Evolutionary conservation across 2,329 filamentous ascomycete genomes (phyloP), one percentile per base, ranked within the genome.

Genomic region (Taxawa tesnikishii): DNA sequence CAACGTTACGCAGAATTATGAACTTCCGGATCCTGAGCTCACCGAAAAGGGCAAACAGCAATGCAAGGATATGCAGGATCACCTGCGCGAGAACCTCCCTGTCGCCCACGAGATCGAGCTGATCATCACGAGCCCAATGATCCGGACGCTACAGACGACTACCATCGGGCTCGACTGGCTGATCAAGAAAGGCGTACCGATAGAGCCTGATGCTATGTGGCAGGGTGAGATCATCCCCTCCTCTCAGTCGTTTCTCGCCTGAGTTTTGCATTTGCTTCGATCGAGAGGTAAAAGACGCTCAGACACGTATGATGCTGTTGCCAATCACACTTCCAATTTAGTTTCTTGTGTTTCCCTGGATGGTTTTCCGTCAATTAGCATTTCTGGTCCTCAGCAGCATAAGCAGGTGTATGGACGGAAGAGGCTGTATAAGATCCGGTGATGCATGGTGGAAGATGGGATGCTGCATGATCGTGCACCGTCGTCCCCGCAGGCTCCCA

Each of bases 61-160:
- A 46, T 60, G 56, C 41, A 41, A 45, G 28, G 49, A 58, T 32
- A 43, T 64, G 15, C 49, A 58, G 33, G 46, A 51, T 18, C 53
- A 53, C 25, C 42, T 64, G 12, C 51, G 52, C 38, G 37, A 48
- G 5, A 47, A 46, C 29, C 42, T 53, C 26, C 43, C 48, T 10
- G 50, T 63, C 21, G 56, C 53, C 11, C 47, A 56, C 13, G 57
- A 67, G 31, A 57, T 69, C 7, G 65, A 67, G 12, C 53, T 67
- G 16, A 70, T 81, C 32, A 47, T 82, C 18, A 68, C 71, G 29
- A 79, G 73, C 45, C 71, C 76, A 1, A 77, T 80, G 71, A 59
- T 63, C 11, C 63, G 77, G 17, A 79, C 75, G 2, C 57, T 80
- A 17, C 71, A 82, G 53, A 81, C 77, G 2, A 68, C 75, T 1